Conservation (phyloP, 225 moss, liverwort and hornwort genomes). For the Pleurozium schreberi region DNA sequence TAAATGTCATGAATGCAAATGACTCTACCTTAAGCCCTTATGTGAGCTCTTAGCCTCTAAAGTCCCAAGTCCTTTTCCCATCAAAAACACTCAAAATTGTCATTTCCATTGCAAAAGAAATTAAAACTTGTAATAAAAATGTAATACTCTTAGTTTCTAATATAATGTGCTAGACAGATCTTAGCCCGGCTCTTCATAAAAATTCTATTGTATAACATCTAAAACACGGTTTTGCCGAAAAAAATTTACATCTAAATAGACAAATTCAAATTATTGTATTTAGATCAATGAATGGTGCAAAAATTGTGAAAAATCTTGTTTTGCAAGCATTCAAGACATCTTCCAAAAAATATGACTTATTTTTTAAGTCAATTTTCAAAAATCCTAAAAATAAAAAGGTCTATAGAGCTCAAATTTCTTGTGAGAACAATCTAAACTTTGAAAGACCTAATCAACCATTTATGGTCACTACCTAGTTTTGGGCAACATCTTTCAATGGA, state of each 20-base stretch:
- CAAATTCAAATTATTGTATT: background rate
- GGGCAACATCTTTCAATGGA: rapidly evolving
- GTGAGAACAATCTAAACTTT: background rate
- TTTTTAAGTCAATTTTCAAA: background rate
- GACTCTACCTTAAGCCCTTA: too few species aligned
- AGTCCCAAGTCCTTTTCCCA: too few species aligned
- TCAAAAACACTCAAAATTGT: too few species aligned
- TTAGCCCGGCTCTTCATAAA: too few species aligned
- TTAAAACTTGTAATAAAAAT: too few species aligned
- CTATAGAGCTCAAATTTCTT: rapidly evolving
- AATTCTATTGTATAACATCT: too few species aligned
- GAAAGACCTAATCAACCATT: background rate
- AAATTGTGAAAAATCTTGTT: background rate
- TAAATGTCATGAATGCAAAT: too few species aligned
- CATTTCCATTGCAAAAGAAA: too few species aligned
- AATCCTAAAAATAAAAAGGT: background rate
- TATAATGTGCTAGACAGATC: too few species aligned
- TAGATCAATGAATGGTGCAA: background rate
- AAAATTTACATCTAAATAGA: background rate
- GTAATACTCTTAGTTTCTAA: too few species aligned
- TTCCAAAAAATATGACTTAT: background rate
- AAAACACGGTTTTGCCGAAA: too few species aligned
- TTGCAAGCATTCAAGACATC: background rate
- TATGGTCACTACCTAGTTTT: background rate
- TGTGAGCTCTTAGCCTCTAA: too few species aligned